Conservation (phyloP, 2,329 filamentous ascomycete genomes). For the Diaporthe eres region DNA sequence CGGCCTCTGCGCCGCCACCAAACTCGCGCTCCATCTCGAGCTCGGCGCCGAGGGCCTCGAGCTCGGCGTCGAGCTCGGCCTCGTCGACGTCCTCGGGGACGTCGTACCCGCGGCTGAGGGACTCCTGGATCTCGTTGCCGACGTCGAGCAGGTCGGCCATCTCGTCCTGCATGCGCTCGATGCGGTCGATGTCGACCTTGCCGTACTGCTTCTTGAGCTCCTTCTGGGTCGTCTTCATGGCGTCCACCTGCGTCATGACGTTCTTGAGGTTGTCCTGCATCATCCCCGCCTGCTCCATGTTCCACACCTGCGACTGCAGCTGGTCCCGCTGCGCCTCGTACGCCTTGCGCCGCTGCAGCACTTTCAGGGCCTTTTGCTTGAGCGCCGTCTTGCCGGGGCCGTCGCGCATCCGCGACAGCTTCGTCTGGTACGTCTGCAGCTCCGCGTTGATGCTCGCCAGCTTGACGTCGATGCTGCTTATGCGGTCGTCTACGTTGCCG, state of each 20-base stretch:
- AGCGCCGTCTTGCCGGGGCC: conserved; percentile 94
- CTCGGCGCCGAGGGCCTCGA: conserved; percentile 94
- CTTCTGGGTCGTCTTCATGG: conserved; percentile 97
- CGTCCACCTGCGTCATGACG: conserved; percentile 97
- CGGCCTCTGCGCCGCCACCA: conserved; percentile 63
- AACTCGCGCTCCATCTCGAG: conserved; percentile 86
- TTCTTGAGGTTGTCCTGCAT: conserved; percentile 99
- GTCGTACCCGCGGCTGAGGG: conserved; percentile 90
- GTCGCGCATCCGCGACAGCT: conserved; percentile 93
- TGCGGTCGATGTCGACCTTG: conserved; percentile 97
- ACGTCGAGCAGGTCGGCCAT: conserved; percentile 99
- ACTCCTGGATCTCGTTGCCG: conserved; percentile 98
- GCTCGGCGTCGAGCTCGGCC: conserved; percentile 93
- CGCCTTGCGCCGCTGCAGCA: conserved; percentile 92
- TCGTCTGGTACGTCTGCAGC: conserved; percentile 87
- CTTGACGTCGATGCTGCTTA: conserved; percentile 93
- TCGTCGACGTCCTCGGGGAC: conserved; percentile 98
- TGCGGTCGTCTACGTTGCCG: conserved; percentile 84
- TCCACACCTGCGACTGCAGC: conserved; percentile 94
- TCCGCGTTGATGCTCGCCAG: conserved; percentile 93
- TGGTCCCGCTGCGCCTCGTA: conserved; percentile 96
- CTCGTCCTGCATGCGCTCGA: conserved; percentile 97
- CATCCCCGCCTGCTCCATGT: conserved; percentile 98
- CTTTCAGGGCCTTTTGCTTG: conserved; percentile 93
- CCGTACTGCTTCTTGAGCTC: conserved; percentile 94